Conservation (phyloP, 2,329 filamentous ascomycete genomes). For the Dothistroma pini region DNA sequence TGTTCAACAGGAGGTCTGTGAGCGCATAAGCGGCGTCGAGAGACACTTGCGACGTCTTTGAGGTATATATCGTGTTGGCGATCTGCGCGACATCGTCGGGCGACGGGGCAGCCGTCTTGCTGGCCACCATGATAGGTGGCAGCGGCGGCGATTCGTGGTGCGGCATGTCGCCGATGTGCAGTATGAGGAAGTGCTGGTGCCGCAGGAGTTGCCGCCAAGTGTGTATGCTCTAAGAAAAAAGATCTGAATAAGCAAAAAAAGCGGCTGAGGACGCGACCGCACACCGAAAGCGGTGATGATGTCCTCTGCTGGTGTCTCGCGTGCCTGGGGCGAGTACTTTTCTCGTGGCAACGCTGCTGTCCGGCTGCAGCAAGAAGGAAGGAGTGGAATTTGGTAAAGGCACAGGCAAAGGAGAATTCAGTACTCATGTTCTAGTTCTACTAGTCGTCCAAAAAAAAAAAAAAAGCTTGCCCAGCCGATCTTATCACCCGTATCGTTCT, state of each 20-base stretch:
- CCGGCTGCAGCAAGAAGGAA: not conserved
- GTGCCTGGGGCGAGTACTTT: not conserved
- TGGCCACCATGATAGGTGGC: conserved; percentile 46
- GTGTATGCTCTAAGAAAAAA: not conserved
- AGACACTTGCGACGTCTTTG: conserved; percentile 53
- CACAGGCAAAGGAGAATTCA: not conserved
- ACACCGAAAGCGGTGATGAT: not conserved
- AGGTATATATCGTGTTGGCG: conserved; percentile 44
- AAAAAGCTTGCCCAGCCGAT: too few species aligned
- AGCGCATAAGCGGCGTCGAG: conserved; percentile 63
- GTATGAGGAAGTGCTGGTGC: not conserved
- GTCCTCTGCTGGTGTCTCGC: not conserved
- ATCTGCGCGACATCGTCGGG: conserved; percentile 46
- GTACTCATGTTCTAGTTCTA: too few species aligned
- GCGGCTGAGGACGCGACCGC: not conserved
- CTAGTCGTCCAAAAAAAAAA: too few species aligned
- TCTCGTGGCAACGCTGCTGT: not conserved
- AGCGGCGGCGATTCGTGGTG: conserved; percentile 51
- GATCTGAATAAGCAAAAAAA: not conserved
- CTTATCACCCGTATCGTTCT: too few species aligned
- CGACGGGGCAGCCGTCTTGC: conserved; percentile 43
- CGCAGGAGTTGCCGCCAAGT: not conserved
- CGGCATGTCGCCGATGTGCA: conserved; percentile 38
- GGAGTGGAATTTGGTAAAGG: not conserved
- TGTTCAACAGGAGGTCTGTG: conserved; percentile 61